Evolutionary conservation across 495 filamentous ascomycete genomes (phyloP), one percentile per base, ranked within the genome.

Genomic region (Cladorrhinum samala): DNA sequence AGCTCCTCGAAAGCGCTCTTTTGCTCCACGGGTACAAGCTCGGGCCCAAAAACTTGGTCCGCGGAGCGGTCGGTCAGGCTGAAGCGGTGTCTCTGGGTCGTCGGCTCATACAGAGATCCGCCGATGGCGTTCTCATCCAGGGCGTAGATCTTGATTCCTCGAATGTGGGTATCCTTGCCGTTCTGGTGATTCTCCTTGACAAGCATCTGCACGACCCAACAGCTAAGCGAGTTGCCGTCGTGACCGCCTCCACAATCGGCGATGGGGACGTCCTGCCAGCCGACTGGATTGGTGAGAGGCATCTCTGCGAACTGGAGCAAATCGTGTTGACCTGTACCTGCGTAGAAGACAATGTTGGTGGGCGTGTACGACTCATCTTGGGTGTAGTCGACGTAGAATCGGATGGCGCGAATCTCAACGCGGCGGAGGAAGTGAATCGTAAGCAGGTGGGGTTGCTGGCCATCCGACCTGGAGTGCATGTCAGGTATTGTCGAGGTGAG

Each of bases 171-270:
- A 67, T 98, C 93, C 66, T 98, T 98, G 50, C 93, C 93, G 68
- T 98, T 98, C 75, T 98, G 93, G 70, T 98, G 93, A 60, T 98
- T 98, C 72, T 96, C 94, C 52, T 89, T 78, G 56, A 98, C 79
- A 46, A 82, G 80, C 47, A 97, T 83, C 67, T 96, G 90, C 11
- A 96, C 76, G 41, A 97, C 80, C 72, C 87, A 94, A 33, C 85
- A 88, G 55, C 88, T 81, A 24, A 96, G 79, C 6, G 89, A 86
- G 66, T 83, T 83, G 0, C 82, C 84, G 21, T 82, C 78, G 1
- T 65, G 62, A 1, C 78, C 77, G n/a, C 76, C 74, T n/a, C 72
- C 75, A 2, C 89, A 88, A 21, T 84, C 83, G 13, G 79, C 76
- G 37, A 96, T 77, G 11, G 84, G 81, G 0, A 96, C 84, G 64